These are phyloP conservation scores for Clavaria fumosa DNA, from an alignment of 768 basidiomycete genomes.

Conservation along the genomic window DNA sequence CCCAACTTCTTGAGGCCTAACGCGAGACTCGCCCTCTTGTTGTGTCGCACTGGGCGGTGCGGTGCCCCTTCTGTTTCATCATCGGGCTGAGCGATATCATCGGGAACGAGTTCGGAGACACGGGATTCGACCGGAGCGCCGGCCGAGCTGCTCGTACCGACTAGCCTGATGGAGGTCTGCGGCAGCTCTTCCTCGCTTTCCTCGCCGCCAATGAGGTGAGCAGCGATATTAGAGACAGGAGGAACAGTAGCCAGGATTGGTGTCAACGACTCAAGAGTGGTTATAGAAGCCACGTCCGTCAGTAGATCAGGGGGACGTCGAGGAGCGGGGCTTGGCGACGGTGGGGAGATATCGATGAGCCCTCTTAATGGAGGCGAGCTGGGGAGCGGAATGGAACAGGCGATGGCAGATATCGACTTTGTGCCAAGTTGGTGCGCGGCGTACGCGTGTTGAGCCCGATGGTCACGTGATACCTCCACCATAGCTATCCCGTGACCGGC, in stretches of 20 bases:
- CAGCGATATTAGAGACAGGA: too few relatives aligned
- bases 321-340: slow-evolving; percentile 4
- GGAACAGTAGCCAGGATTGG: too few relatives aligned
- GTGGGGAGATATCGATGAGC: not conserved
- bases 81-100: too few relatives aligned
- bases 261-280: too few relatives aligned
- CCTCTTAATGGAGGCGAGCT: not conserved
- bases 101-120: slow-evolving; percentile 12
- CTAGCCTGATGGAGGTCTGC: slow-evolving; percentile 38
- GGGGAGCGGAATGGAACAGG: not conserved
- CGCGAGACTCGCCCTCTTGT: slow-evolving; percentile 44
- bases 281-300: not conserved
- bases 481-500: slow-evolving; percentile 28
- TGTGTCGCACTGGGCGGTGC: slow-evolving; percentile 32
- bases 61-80: too few relatives aligned
- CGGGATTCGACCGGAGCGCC: slow-evolving; percentile 21
- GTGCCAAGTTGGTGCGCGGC: not conserved
- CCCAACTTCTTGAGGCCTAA: slow-evolving; percentile 42
- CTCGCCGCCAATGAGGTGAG: too few relatives aligned
- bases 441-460: slow-evolving; percentile 6
- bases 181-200: slow-evolving; percentile 10
- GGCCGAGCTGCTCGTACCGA: slow-evolving; percentile 34
- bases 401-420: not conserved
- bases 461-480: slow-evolving; percentile 19
- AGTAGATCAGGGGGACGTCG: slow-evolving; percentile 3